A percentile compares a stretch with the other conserved stretches of the same genome.
These are phyloP conservation scores for Didymella segeticola DNA, from an alignment of 2,329 filamentous ascomycete genomes.

Conservation along the genomic window DNA sequence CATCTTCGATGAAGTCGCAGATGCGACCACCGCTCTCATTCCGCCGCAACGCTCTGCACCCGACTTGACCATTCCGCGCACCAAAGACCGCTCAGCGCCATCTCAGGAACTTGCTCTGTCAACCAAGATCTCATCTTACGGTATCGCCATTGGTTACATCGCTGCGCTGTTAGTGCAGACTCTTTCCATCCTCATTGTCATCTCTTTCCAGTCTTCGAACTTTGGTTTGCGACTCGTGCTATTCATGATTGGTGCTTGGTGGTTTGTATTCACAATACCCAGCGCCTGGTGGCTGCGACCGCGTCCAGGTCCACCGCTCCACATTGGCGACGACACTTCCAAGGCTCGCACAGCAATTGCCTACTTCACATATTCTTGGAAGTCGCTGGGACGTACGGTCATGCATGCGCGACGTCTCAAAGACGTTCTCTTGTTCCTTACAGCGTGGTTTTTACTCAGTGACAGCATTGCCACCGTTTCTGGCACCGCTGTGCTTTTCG, in stretches of 20 bases:
- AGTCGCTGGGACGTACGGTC: constrained; percentile 80
- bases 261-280: constrained; percentile 89
- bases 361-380: constrained; percentile 87
- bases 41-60: constrained; percentile 30
- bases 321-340: constrained; percentile 35
- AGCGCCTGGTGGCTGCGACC: constrained; percentile 86
- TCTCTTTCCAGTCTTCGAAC: constrained; percentile 68
- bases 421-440: constrained; percentile 80
- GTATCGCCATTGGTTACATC: constrained; percentile 92
- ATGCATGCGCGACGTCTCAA: constrained; percentile 74
- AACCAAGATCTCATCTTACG: constrained; percentile 88
- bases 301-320: constrained; percentile 79
- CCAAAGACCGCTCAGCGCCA: constrained; percentile 45
- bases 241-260: constrained; percentile 88
- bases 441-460: constrained; percentile 91
- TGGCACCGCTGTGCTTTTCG: constrained; percentile 92
- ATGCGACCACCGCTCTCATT: constrained; percentile 49
- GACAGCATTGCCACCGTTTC: constrained; percentile 95
- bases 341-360: constrained; percentile 63
- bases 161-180: constrained; percentile 86
- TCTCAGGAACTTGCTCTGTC: constrained; percentile 79
- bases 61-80: constrained; percentile 41
- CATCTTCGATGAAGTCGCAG: constrained; percentile 36
- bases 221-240: constrained; percentile 88
- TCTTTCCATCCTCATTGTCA: constrained; percentile 76